A percentile compares a stretch with the other conserved stretches of the same genome.
Conservation (phyloP, 345 rosid species). For the Aegle marmelos region DNA sequence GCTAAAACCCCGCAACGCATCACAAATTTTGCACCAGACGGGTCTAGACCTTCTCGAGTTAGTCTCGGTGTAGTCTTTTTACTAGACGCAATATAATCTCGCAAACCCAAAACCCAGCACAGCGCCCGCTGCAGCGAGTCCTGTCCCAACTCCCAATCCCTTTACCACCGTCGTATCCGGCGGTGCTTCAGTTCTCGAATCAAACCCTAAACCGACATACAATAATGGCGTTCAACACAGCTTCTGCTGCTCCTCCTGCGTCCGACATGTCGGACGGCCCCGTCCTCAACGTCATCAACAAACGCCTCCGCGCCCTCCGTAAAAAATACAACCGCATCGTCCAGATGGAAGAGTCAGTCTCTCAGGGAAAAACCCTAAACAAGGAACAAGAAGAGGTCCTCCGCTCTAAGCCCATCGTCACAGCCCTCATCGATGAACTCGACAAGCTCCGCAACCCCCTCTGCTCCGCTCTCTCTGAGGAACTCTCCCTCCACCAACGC, state of each 20-base stretch:
- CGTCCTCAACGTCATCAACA: constrained; percentile 72
- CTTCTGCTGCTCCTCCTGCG: constrained; percentile 22
- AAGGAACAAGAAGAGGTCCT: constrained; percentile 87
- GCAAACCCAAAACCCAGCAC: neutral
- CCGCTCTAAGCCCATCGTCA: constrained; percentile 70
- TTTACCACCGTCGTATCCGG: constrained; percentile 12
- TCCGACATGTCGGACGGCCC: constrained; percentile 67
- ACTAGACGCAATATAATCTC: neutral
- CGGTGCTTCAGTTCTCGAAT: constrained; percentile 12
- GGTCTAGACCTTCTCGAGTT: too few relatives aligned
- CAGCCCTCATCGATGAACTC: constrained; percentile 74
- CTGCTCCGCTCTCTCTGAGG: constrained; percentile 64
- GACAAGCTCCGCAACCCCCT: constrained; percentile 82
- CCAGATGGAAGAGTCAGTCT: constrained; percentile 76
- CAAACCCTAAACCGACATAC: neutral
- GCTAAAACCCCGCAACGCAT: too few relatives aligned
- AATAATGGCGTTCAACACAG: constrained; percentile 26
- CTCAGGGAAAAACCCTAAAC: constrained; percentile 79
- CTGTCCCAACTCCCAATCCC: neutral
- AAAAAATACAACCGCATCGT: constrained; percentile 77
- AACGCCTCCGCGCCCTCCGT: constrained; percentile 89
- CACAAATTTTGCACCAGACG: too few relatives aligned
- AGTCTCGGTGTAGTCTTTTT: too few relatives aligned
- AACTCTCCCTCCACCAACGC: constrained; percentile 44
- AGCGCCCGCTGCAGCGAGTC: neutral